Percentiles rank a stretch among this genome's conserved stretches.
Evolutionary conservation across 305 asterid species (phyloP).

Genomic region (Coffea humblotiana): DNA sequence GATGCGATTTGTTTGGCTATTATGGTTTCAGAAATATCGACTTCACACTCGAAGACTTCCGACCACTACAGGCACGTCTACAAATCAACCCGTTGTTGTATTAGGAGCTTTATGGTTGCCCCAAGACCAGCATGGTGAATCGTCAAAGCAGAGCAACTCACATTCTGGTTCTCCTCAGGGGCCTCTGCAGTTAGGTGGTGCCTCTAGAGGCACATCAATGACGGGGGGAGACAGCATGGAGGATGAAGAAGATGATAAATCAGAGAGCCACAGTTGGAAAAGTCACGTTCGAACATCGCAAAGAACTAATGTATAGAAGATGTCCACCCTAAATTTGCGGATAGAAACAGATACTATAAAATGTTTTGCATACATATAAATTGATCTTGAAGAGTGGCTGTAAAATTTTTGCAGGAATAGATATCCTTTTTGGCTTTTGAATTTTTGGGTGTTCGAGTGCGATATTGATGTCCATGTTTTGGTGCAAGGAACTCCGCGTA

Average conservation of each 20-base stretch:
- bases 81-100: conserved; percentile 28
- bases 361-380: conserved; percentile 9
- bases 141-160: conserved; percentile 56
- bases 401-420: conserved; percentile 34
- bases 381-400: conserved; percentile 17
- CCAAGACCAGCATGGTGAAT: conserved; percentile 48
- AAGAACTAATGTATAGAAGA: conserved; percentile 37
- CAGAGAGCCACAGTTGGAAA: conserved; percentile 65
- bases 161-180: conserved; percentile 73
- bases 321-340: conserved; percentile 4
- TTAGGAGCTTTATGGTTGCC: conserved; percentile 50
- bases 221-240: conserved; percentile 57
- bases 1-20: conserved; percentile 10
- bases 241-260: conserved; percentile 64
- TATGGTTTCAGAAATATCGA: conserved; percentile 66
- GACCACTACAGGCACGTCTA: conserved; percentile 24
- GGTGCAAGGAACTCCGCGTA: conserved; percentile 17
- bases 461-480: conserved; percentile 6
- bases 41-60: conserved; percentile 57
- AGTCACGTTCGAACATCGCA: conserved; percentile 28
- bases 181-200: conserved; percentile 47
- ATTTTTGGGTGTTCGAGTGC: neutral
- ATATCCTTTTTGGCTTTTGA: neutral
- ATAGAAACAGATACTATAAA: neutral
- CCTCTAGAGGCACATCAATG: conserved; percentile 50